These are phyloP conservation scores for Triticum dicoccoides DNA, from an alignment of 176 grass and related monocot species.

Conservation along the genomic window DNA sequence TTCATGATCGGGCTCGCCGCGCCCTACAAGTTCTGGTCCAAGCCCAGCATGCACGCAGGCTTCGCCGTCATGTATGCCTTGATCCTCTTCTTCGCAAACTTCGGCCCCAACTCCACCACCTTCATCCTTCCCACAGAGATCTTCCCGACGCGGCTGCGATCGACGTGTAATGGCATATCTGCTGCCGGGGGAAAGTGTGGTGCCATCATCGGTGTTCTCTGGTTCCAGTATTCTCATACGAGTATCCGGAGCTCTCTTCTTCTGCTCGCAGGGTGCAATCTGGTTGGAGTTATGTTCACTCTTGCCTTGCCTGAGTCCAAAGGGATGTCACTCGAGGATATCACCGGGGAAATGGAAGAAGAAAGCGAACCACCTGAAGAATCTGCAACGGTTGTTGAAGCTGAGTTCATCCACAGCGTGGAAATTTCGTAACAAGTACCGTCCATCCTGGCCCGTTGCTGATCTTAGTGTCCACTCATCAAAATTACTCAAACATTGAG, in stretches of 20 bases:
- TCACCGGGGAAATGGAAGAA: slow-evolving; percentile 23
- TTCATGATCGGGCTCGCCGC: no score
- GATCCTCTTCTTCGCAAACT: no score
- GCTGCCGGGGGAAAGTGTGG: slow-evolving; percentile 41
- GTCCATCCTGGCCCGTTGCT: no score
- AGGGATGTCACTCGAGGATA: slow-evolving; percentile 31
- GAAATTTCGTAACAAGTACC: no score
- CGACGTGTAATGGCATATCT: slow-evolving; percentile 49
- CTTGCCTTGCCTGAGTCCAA: slow-evolving; percentile 47
- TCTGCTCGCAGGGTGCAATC: slow-evolving; percentile 28
- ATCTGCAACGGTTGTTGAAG: not conserved
- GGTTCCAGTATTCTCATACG: not conserved
- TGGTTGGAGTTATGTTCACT: slow-evolving; percentile 30
- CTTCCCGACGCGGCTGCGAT: slow-evolving; percentile 40
- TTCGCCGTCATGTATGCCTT: no score
- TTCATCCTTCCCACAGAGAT: not conserved
- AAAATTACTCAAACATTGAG: no score
- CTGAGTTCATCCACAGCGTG: no score
- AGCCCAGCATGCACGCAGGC: no score
- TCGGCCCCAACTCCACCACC: no score
- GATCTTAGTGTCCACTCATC: no score
- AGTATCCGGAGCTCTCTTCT: not conserved
- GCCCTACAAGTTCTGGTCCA: no score
- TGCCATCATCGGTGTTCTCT: slow-evolving; percentile 30
- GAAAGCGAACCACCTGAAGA: not conserved